These are phyloP conservation scores for Penicillium griseofulvum DNA, from an alignment of 2,329 filamentous ascomycete species.

Conservation along the genomic window DNA sequence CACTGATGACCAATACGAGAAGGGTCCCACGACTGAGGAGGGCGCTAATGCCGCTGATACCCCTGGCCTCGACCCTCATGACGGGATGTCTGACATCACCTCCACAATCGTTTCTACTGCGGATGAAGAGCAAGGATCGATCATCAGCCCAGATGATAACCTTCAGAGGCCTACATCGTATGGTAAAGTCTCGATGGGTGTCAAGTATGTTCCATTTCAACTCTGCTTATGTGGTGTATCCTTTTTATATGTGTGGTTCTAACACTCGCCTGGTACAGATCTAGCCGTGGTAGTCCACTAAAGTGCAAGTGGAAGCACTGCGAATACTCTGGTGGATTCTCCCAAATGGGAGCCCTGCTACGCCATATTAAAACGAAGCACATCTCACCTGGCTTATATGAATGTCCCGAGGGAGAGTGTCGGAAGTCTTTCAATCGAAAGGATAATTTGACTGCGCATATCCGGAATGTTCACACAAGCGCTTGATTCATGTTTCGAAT, in stretches of 20 bases:
- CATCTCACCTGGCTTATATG: neutral
- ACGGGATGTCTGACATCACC: neutral
- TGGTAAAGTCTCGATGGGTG: neutral
- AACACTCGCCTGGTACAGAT: neutral
- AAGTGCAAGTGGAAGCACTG: slow-evolving; percentile 4
- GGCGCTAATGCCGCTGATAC: neutral
- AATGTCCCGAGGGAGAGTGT: neutral
- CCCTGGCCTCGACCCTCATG: neutral
- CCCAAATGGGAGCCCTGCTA: neutral
- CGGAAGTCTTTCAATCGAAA: neutral
- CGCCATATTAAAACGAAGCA: slow-evolving; percentile 4
- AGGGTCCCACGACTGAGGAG: neutral
- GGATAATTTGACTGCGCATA: slow-evolving; percentile 2
- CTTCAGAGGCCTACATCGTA: neutral
- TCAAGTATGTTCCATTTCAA: neutral
- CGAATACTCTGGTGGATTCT: neutral
- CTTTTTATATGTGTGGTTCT: neutral
- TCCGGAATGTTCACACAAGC: neutral
- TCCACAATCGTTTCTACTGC: neutral
- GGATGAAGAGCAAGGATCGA: neutral
- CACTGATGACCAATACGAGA: neutral
- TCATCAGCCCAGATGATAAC: too few relatives aligned
- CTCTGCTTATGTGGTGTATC: neutral
- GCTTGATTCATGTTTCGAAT: neutral
- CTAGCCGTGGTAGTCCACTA: neutral